phyloP scores from a whole-genome alignment of 805 yeast genomes.

The Spathaspora boniae region DNA sequence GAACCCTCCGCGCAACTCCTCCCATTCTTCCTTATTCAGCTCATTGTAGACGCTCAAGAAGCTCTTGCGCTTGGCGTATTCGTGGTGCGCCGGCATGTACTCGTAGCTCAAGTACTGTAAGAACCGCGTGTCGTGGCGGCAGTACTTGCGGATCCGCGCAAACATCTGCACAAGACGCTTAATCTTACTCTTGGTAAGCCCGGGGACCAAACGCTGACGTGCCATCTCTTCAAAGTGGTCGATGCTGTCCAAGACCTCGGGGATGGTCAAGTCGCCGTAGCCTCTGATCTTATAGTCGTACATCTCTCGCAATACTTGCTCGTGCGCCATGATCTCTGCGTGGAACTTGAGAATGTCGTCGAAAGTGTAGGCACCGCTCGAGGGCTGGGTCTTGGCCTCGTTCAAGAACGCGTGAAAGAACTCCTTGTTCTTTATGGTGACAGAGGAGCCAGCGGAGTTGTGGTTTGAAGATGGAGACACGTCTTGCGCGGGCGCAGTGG shows the following conservation, averaged over 20 bases:
- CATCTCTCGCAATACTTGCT: slow-evolving; percentile 16
- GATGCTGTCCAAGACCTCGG: slow-evolving; percentile 23
- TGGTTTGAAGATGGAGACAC: too few relatives aligned
- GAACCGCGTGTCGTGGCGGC: slow-evolving; percentile 14
- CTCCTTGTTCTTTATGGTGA: too few relatives aligned
- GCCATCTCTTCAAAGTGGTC: slow-evolving; percentile 23
- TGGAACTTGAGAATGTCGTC: too few relatives aligned
- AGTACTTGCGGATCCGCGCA: slow-evolving; percentile 14
- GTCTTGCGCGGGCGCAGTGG: too few relatives aligned
- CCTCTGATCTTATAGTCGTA: slow-evolving; percentile 18
- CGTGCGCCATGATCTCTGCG: too few relatives aligned
- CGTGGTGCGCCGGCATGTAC: slow-evolving; percentile 8
- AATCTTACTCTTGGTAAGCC: slow-evolving; percentile 14
- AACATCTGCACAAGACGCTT: slow-evolving; percentile 20
- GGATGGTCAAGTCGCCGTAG: slow-evolving; percentile 21
- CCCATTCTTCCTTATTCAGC: slow-evolving; percentile 20
- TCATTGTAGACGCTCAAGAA: too few relatives aligned
- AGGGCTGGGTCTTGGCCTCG: too few relatives aligned
- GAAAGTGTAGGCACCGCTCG: too few relatives aligned
- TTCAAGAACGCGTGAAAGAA: too few relatives aligned
- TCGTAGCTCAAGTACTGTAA: slow-evolving; percentile 17
- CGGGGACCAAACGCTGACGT: slow-evolving; percentile 14
- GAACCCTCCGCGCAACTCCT: slow-evolving; percentile 18
- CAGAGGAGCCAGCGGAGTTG: too few relatives aligned
- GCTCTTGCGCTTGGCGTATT: not conserved